Percentiles rank a stretch among this genome's conserved stretches.
Conservation (phyloP, 345 rosid species). For the Erucastrum elatum region DNA sequence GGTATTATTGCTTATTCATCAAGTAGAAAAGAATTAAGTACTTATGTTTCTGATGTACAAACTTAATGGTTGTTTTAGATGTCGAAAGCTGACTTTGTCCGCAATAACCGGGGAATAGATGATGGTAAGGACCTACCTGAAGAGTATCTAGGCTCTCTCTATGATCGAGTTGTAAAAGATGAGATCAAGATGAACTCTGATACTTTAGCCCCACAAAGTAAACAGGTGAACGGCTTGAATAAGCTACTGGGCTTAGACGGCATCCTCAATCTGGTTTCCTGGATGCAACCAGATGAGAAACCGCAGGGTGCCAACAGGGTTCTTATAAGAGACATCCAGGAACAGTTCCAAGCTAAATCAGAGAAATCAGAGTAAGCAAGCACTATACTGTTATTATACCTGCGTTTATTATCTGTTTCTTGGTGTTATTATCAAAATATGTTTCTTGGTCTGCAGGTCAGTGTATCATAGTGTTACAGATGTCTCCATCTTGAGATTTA, state of each 20-base stretch:
- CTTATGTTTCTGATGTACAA: conserved; percentile 31
- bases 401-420: neutral
- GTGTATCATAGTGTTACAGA: conserved; percentile 75
- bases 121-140: conserved; percentile 96
- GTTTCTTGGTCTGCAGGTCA: conserved; percentile 52
- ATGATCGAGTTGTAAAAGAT: conserved; percentile 85
- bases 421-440: neutral
- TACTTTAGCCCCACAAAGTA: conserved; percentile 74
- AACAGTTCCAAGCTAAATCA: conserved; percentile 88
- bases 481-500: conserved; percentile 82
- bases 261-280: conserved; percentile 79
- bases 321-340: conserved; percentile 85
- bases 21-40: neutral
- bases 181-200: conserved; percentile 92
- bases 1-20: conserved; percentile 44
- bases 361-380: conserved; percentile 95
- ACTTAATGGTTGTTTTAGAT: conserved; percentile 55
- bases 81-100: conserved; percentile 85
- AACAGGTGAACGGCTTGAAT: conserved; percentile 85
- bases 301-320: conserved; percentile 90
- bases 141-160: conserved; percentile 75
- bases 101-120: conserved; percentile 92
- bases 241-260: conserved; percentile 86
- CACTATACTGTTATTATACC: neutral
- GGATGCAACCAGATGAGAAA: conserved; percentile 93